These are phyloP conservation scores for Cystobasidium onofrii DNA, from an alignment of 768 basidiomycete genomes.

Conservation along the genomic window DNA sequence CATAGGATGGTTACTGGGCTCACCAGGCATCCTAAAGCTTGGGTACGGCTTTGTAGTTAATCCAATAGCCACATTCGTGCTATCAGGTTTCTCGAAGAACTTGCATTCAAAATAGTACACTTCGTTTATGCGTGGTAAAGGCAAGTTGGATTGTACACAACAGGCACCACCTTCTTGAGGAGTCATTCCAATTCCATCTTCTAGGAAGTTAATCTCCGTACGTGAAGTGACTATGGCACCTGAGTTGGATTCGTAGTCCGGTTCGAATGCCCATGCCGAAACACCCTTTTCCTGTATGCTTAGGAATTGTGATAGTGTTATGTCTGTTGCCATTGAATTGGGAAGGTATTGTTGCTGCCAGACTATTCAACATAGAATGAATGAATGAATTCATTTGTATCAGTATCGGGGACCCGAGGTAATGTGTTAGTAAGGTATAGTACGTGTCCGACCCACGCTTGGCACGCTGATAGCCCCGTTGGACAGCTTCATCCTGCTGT, in stretches of 20 bases:
- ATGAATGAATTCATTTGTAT: no score
- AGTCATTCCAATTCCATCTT: conserved; percentile 49
- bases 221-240: conserved; percentile 87
- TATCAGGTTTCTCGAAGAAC: conserved; percentile 88
- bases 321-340: conserved; percentile 93
- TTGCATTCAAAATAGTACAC: conserved; percentile 99
- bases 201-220: conserved; percentile 92
- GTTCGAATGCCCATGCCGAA: conserved; percentile 98
- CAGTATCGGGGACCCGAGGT: no score
- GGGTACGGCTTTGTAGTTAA: conserved; percentile 96
- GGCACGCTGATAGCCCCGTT: conserved; percentile 67
- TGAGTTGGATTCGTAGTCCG: conserved; percentile 82
- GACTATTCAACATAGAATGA: conserved; percentile 43
- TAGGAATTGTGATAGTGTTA: conserved; percentile 94
- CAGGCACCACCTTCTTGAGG: conserved; percentile 91
- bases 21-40: conserved; percentile 63
- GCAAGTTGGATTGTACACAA: conserved; percentile 91
- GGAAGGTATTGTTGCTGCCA: conserved; percentile 70
- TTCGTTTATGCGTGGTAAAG: conserved; percentile 93
- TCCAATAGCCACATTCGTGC: conserved; percentile 82
- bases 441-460: conserved; percentile 74
- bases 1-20: not conserved
- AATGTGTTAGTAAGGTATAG: no score
- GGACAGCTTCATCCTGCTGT: conserved; percentile 58
- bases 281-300: conserved; percentile 99